Percentiles rank a stretch among this genome's conserved stretches.
Evolutionary conservation across 495 filamentous ascomycete genomes (phyloP).

Genomic region (Cryomyces minteri): DNA sequence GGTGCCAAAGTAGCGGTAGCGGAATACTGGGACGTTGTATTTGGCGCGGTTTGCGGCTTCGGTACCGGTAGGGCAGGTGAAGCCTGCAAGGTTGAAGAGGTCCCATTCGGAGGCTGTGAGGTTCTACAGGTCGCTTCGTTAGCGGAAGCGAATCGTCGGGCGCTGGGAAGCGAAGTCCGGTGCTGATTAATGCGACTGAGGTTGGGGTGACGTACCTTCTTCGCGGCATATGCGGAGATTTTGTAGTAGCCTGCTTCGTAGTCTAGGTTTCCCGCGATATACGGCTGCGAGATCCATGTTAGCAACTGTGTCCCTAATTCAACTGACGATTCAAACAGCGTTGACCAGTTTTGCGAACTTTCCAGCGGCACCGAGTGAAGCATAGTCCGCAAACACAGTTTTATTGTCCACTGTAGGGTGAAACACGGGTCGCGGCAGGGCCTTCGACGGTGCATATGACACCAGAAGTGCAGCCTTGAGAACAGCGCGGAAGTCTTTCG

Average conservation of each 20-base stretch:
- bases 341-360: conserved; percentile 1
- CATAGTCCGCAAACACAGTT: conserved; percentile 4
- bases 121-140: background rate
- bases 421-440: background rate
- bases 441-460: background rate
- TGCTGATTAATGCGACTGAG: too few species aligned
- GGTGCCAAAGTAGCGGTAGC: conserved; percentile 31
- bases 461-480: conserved; percentile 12
- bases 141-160: too few species aligned
- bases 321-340: too few species aligned
- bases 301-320: too few species aligned
- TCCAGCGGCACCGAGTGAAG: background rate
- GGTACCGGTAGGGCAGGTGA: conserved; percentile 25
- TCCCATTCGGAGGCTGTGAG: conserved; percentile 18
- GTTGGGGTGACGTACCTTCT: background rate
- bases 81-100: conserved; percentile 24
- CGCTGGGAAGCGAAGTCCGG: too few species aligned
- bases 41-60: conserved; percentile 17
- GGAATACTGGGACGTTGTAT: conserved; percentile 26
- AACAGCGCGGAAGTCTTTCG: conserved; percentile 16
- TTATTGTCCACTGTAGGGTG: conserved; percentile 5
- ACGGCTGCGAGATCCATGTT: background rate
- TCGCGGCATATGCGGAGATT: conserved; percentile 16
- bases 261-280: conserved; percentile 26
- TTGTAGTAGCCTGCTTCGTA: conserved; percentile 28